Evolutionary conservation across 2,329 filamentous ascomycete species (phyloP), one percentile per base, ranked within the genome.

Genomic region (Teratosphaeria pseudoeucalypti): DNA sequence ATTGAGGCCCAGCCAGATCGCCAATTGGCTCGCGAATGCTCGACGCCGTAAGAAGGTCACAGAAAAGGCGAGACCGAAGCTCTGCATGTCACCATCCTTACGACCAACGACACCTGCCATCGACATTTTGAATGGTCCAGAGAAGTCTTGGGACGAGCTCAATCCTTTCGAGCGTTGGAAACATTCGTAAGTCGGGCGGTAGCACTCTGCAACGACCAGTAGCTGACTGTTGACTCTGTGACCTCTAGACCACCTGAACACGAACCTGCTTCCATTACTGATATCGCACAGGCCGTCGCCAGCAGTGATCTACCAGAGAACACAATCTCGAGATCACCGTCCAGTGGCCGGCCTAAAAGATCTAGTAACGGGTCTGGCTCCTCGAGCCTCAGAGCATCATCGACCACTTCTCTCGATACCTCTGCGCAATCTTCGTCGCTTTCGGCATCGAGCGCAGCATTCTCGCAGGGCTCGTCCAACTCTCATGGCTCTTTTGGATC

Each of bases 21-120:
- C 86, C 11, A 95, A 95, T 71, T 96, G 91, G 91, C 83, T 96
- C 54, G 91, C 91, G 61, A 96, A 96, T 73, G 90, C 90, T 60
- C 85, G 91, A 52, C 84, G 91, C 59, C 82, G 91, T 63, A 86
- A 89, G 67, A 96, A 95, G 76, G 85, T 88, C 12, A 54, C 57
- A 84, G 91, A 60, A 14, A 53, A 85, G 83, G 34, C 84, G 81
- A 19, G 60, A 26, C 67, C 69, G 2, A 67, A 67, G 52, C 39
- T 67, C 3, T 61, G 64, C 58, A 62, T 64, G 56, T 92, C 89
- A 4, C 88, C 90, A 0, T 83, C 86, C 65, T 76, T 86, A 54
- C 81, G 84, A 29, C 81, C 79, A 63, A 81, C 82, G 59, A 81
- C 81, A 23, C 78, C 79, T 59, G 83, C 86, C 5, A 86, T 95